phyloP scores from a whole-genome alignment of 2,329 filamentous ascomycete species.

The Trichophyton equinum region DNA sequence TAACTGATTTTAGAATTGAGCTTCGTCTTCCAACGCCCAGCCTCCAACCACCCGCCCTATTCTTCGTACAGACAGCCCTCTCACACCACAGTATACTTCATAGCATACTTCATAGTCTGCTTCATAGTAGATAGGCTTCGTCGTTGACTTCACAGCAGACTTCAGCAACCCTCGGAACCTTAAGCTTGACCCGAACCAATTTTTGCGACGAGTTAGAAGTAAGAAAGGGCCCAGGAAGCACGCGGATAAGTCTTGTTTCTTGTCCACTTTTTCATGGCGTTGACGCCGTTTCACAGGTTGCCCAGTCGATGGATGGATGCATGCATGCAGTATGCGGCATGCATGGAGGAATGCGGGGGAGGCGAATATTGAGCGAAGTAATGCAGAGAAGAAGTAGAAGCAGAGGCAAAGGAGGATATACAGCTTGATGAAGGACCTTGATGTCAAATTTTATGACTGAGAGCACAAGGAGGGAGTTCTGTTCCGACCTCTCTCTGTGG shows the following conservation, averaged over 20 bases:
- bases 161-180: constrained; percentile 10
- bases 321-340: too few species aligned
- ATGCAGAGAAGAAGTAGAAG: not conserved
- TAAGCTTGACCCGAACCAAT: constrained; percentile 9
- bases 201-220: constrained; percentile 11
- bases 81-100: too few species aligned
- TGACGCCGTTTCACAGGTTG: not conserved
- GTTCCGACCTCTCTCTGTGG: too few species aligned
- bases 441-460: constrained; percentile 20
- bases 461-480: too few species aligned
- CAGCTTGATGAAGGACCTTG: constrained; percentile 14
- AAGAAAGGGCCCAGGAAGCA: not conserved
- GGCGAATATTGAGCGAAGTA: not conserved
- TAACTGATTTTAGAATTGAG: too few species aligned
- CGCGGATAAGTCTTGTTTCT: not conserved
- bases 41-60: too few species aligned
- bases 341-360: not conserved
- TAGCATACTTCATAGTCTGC: not conserved
- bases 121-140: not conserved
- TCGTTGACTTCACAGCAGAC: constrained; percentile 9
- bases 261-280: not conserved
- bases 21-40: too few species aligned
- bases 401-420: not conserved
- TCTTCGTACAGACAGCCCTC: too few species aligned
- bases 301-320: not conserved